Evolutionary conservation across 148 eudicot genomes (phyloP).

Genomic region (Agrostemma githago): DNA sequence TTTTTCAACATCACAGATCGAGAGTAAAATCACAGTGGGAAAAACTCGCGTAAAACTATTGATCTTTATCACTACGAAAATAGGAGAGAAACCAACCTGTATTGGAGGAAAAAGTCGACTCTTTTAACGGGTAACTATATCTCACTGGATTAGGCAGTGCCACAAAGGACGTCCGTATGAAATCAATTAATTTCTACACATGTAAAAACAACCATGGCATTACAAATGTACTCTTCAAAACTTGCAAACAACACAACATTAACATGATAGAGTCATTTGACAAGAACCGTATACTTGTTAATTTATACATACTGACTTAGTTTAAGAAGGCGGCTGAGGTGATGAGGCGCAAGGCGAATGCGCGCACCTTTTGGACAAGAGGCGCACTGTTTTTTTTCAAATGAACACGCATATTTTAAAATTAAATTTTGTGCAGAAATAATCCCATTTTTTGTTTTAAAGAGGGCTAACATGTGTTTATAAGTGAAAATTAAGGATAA

Average conservation of each 20-base stretch:
- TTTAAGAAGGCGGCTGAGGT: no score
- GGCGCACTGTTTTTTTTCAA: no score
- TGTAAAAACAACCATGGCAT: not conserved
- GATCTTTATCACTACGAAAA: not conserved
- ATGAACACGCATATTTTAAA: no score
- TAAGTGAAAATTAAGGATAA: no score
- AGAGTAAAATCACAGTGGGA: not conserved
- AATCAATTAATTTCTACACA: constrained; percentile 71
- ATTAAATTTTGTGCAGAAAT: no score
- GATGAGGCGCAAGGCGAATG: no score
- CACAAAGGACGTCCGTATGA: constrained; percentile 58
- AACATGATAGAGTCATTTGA: not conserved
- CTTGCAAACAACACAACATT: not conserved
- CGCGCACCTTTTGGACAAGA: no score
- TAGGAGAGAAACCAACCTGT: constrained; percentile 39
- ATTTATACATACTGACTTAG: not conserved
- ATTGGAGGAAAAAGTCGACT: constrained; percentile 25
- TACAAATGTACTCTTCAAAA: constrained; percentile 9
- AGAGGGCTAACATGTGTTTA: no score
- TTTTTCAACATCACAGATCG: no score
- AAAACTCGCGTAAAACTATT: not conserved
- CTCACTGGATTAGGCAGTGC: constrained; percentile 32
- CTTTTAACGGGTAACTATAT: constrained; percentile 12
- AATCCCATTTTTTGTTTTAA: no score
- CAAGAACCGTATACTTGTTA: not conserved